Evolutionary conservation across 2,329 filamentous ascomycete species (phyloP), one percentile per base, ranked within the genome.

Genomic region (Dichotomopilus funicola): DNA sequence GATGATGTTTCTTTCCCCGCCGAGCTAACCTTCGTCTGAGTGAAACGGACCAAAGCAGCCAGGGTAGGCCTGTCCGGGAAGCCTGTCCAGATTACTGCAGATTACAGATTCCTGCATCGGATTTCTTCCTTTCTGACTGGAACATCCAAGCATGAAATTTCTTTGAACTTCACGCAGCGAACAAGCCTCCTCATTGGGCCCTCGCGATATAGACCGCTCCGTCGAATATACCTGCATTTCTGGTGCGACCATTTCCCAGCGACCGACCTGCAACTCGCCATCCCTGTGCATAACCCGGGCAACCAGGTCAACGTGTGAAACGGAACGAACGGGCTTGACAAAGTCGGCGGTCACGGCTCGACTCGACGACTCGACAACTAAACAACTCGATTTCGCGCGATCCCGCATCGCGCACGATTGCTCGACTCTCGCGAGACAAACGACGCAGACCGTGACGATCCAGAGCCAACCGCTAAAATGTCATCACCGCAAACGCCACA

Each of bases 401-500:
- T 27, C 19, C 19, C 19, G 19, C 19, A 27, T 27, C 19, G 19
- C 19, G 19, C 19, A 27, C 19, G 19, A 27, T 27, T 3, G 19
- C 19, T 27, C 19, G 19, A 27, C 19, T 27, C 19, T 27, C 19
- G 2, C 19, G 19, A 27, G 19, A 27, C 2, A 27, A 27, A 27
- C 40, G 12, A 41, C 41, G 9, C 35, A 40, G 6, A 42, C 38
- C 34, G 27, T 41, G n/a, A 19, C 3, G n/a, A 11, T 19, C 36
- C 13, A 31, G 5, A 36, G 11, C 31, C 10, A 9, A 11, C 41
- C 43, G 36, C 27, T 38, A 65, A 49, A 42, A 79, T 78, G 74
- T 67, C 72, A 52, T 77, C 76, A 53, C 80, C 81, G 49, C 74
- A 73, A 49, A 83, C 81, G 38, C 81, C 82, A 54, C 74, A 72